Conservation (phyloP, 345 rosid genomes). For the Bruguiera gymnorhiza region DNA sequence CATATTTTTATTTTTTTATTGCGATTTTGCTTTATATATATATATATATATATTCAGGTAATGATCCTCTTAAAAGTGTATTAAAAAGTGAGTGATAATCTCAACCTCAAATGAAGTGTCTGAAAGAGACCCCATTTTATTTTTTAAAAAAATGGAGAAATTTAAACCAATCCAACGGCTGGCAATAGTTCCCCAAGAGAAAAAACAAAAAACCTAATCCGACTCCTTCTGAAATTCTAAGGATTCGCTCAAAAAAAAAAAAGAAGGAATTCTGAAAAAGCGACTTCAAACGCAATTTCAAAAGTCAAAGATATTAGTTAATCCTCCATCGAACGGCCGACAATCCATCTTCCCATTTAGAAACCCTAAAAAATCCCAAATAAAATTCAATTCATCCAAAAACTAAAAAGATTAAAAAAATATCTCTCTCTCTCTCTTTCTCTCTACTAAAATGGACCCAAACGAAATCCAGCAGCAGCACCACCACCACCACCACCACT, state of each 20-base stretch:
- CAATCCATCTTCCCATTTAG: constrained; percentile 7
- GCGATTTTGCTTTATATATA: too few species aligned
- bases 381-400: constrained; percentile 22
- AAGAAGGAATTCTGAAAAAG: background rate
- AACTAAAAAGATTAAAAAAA: constrained; percentile 15
- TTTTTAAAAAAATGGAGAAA: background rate
- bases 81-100: too few species aligned
- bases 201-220: too few species aligned
- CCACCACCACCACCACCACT: constrained; percentile 33
- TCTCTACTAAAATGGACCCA: constrained; percentile 51
- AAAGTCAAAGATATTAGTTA: constrained; percentile 5
- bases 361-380: constrained; percentile 11
- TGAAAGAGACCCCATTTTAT: too few species aligned
- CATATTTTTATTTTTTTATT: too few species aligned
- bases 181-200: too few species aligned
- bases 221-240: background rate
- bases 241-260: background rate
- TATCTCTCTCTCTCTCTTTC: constrained; percentile 16
- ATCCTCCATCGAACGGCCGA: constrained; percentile 6
- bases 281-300: background rate
- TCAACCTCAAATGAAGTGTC: too few species aligned
- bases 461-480: constrained; percentile 45
- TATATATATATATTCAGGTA: too few species aligned
- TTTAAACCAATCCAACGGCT: constrained; percentile 29
- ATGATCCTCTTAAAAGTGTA: too few species aligned